These are phyloP conservation scores for Harringtonia aguacate DNA, from an alignment of 2,329 filamentous ascomycete species.

Conservation along the genomic window DNA sequence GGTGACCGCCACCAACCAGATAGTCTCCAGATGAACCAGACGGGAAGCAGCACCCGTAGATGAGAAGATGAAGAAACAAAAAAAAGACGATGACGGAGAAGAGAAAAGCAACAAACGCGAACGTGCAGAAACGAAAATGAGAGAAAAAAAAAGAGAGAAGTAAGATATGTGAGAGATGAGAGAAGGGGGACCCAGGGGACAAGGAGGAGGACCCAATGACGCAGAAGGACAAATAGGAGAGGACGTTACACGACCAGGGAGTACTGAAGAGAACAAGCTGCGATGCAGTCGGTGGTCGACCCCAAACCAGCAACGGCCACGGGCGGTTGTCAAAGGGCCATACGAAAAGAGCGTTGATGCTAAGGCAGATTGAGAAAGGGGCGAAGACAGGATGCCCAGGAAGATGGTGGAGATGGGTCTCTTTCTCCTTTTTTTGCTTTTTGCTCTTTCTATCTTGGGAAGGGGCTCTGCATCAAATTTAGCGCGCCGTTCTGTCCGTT, in stretches of 20 bases:
- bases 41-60: neutral
- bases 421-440: too few relatives aligned
- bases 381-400: neutral
- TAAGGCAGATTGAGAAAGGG: neutral
- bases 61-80: too few relatives aligned
- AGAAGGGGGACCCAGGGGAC: too few relatives aligned
- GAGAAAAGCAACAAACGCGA: neutral
- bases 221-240: neutral
- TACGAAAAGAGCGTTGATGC: neutral
- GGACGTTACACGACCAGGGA: constrained; percentile 8
- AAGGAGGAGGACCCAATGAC: neutral
- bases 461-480: constrained; percentile 1
- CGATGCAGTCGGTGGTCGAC: constrained; percentile 3
- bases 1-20: neutral
- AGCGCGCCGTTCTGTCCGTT: constrained; percentile 3
- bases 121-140: neutral
- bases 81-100: neutral
- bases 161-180: too few relatives aligned
- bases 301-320: neutral
- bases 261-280: neutral
- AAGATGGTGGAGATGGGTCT: neutral
- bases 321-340: neutral
- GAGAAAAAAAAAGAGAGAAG: neutral
- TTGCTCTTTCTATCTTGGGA: neutral
- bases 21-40: neutral